Evolutionary conservation across 78 protist species (phyloP).

Genomic region (Pigoraptor vietnamica): DNA sequence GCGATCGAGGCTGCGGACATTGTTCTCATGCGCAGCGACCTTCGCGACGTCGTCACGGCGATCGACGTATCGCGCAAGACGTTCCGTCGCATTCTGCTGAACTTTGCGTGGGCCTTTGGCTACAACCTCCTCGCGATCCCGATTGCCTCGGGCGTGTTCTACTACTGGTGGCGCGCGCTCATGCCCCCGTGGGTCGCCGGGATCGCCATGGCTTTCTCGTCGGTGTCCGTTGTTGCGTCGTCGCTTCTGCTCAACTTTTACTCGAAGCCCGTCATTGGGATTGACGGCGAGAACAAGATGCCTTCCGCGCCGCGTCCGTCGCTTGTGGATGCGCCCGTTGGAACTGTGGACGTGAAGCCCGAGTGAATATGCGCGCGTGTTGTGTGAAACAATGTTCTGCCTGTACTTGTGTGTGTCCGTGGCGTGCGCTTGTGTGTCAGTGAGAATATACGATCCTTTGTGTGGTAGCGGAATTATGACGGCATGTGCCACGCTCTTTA

Average conservation of each 20-base stretch:
- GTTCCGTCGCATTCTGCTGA: slow-evolving; percentile 46
- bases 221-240: slow-evolving; percentile 79
- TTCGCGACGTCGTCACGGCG: slow-evolving; percentile 26
- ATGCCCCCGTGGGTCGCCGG: slow-evolving; percentile 87
- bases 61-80: slow-evolving; percentile 23
- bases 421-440: no score
- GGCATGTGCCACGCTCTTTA: no score
- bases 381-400: no score
- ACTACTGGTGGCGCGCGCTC: slow-evolving; percentile 28
- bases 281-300: not conserved
- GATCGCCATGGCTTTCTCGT: slow-evolving; percentile 85
- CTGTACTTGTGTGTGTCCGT: no score
- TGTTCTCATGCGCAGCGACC: slow-evolving; percentile 35
- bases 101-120: slow-evolving; percentile 63
- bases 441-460: no score
- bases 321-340: no score
- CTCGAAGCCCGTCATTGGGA: not conserved
- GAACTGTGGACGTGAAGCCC: no score
- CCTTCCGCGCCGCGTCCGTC: no score
- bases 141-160: slow-evolving; percentile 63
- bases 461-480: no score
- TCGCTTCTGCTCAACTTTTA: slow-evolving; percentile 66
- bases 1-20: slow-evolving; percentile 64
- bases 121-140: slow-evolving; percentile 66
- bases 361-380: no score